A percentile compares a stretch with the other conserved stretches of the same genome.
Evolutionary conservation across 202 grass and related monocot species (phyloP).

Genomic region (Dendrocalamus latiflorus): DNA sequence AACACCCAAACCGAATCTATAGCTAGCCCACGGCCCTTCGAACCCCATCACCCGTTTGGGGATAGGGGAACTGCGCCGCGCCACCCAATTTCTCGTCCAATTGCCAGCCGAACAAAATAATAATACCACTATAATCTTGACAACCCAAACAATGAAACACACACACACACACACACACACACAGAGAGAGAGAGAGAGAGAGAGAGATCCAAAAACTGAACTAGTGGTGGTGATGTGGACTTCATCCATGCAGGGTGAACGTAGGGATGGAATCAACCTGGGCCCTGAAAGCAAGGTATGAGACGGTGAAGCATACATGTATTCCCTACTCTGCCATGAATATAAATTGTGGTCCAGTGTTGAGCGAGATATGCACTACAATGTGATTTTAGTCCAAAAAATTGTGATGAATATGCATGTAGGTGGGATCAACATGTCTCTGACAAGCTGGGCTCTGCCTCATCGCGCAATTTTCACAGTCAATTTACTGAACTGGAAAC

Average conservation of each 20-base stretch:
- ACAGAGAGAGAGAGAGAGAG: not conserved
- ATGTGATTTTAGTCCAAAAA: not conserved
- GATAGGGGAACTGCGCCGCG: slow-evolving; percentile 45
- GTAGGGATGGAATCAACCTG: slow-evolving; percentile 35
- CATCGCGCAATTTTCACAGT: not conserved
- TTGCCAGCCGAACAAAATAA: slow-evolving; percentile 27
- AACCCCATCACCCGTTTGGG: slow-evolving; percentile 32
- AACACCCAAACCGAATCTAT: not conserved
- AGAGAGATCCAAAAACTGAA: not conserved
- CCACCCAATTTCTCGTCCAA: slow-evolving; percentile 33
- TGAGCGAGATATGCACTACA: not conserved
- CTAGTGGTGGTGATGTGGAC: slow-evolving; percentile 43
- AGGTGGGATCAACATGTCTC: not conserved
- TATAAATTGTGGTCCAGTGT: slow-evolving; percentile 12
- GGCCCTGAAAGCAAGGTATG: slow-evolving; percentile 9
- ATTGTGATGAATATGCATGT: not conserved
- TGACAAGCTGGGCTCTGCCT: not conserved
- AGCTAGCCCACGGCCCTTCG: not conserved
- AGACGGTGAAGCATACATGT: slow-evolving; percentile 22
- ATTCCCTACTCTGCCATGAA: not conserved
- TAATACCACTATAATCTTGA: not conserved
- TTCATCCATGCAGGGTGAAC: slow-evolving; percentile 41
- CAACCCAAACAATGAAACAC: not conserved
- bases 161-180: no score
- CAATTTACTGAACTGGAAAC: no score